Evolutionary conservation across 805 yeast genomes (phyloP).

Genomic region (Candida taoyuanica): DNA sequence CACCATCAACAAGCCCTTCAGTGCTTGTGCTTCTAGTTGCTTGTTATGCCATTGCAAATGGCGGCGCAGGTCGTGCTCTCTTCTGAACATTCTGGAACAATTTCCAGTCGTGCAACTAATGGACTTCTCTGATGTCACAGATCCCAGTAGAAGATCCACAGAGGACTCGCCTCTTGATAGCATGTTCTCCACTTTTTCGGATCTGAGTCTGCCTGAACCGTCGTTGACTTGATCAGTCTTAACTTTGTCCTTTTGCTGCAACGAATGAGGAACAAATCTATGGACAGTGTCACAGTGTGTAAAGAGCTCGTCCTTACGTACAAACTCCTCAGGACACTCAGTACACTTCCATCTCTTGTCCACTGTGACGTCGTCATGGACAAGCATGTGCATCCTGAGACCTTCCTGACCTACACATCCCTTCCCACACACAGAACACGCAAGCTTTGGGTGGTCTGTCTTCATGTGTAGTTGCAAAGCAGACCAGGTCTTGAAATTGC

Average conservation of each 20-base stretch:
- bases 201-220: conserved; percentile 5
- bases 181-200: conserved; percentile 24
- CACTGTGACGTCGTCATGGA: conserved; percentile 50
- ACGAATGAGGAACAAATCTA: conserved; percentile 20
- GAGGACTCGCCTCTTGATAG: conserved; percentile 27
- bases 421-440: conserved; percentile 62
- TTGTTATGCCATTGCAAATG: conserved; percentile 51
- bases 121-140: conserved; percentile 31
- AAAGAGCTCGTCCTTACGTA: conserved; percentile 51
- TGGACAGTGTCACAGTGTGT: conserved; percentile 53
- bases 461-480: conserved; percentile 68
- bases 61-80: conserved; percentile 42
- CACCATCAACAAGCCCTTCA: conserved; percentile 11
- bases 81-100: conserved; percentile 51
- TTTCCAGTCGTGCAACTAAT: conserved; percentile 43
- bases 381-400: conserved; percentile 64
- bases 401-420: conserved; percentile 72
- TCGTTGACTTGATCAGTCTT: too few species aligned
- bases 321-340: conserved; percentile 47
- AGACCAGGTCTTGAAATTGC: conserved; percentile 64
- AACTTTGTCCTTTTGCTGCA: conserved; percentile 7
- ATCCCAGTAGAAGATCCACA: conserved; percentile 28
- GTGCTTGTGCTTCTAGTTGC: conserved; percentile 15
- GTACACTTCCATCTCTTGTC: conserved; percentile 57
- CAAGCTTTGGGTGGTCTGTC: conserved; percentile 65